Conservation (phyloP, 2,329 filamentous ascomycete species). For the Pseudogymnoascus sp. region DNA sequence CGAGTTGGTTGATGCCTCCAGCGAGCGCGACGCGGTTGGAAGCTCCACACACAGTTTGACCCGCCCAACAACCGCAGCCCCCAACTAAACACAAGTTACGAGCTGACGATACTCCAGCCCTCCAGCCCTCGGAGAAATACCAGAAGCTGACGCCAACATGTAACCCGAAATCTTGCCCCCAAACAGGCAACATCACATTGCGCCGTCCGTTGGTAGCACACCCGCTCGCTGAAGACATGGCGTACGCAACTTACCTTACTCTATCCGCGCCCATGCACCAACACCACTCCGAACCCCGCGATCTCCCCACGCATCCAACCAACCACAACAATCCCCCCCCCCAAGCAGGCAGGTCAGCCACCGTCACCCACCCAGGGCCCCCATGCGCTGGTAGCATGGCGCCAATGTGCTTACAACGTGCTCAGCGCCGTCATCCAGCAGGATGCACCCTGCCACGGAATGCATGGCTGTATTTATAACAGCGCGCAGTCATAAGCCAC, state of each 20-base stretch:
- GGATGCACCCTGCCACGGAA: conserved; percentile 9
- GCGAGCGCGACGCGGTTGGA: not conserved
- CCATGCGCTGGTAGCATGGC: conserved; percentile 8
- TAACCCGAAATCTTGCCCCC: not conserved
- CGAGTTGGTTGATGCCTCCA: conserved; percentile 1
- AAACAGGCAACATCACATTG: not conserved
- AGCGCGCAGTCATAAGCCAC: conserved; percentile 2
- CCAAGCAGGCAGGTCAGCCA: not conserved
- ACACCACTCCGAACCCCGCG: not conserved
- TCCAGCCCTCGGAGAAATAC: conserved; percentile 7
- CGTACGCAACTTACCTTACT: not conserved
- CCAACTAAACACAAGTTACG: not conserved
- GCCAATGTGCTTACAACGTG: conserved; percentile 11
- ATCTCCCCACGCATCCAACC: not conserved
- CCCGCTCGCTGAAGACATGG: not conserved
- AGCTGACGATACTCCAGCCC: not conserved
- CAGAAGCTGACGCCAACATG: not conserved
- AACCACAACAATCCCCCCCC: not conserved
- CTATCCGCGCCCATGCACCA: not conserved
- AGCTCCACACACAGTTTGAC: not conserved
- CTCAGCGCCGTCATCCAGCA: not conserved
- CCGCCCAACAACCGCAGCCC: not conserved
- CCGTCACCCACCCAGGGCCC: not conserved
- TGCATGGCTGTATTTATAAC: not conserved
- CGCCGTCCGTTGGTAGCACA: not conserved